Evolutionary conservation across 1,284 basidiomycete species (phyloP), one percentile per base, ranked within the genome.

Genomic region (Melampsora americana): DNA sequence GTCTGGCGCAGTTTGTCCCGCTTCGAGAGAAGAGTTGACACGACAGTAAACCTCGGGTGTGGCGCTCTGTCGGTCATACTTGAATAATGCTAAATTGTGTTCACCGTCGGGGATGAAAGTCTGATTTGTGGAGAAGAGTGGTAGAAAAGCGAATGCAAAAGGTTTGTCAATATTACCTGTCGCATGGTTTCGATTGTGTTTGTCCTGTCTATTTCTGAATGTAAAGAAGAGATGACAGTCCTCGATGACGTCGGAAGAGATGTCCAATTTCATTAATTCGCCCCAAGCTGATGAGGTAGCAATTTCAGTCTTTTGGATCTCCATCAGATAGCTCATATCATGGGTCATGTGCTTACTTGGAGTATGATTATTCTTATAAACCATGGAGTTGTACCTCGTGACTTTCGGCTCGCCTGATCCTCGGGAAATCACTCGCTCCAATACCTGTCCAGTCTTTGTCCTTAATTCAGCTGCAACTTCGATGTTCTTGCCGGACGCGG

Each of bases 161-260:
- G 93, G 91, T 53, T 87, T 86, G 65, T 95, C 93, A 2, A 84
- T 79, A 1, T 81, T 80, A 26, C 87, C 3, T n/a, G 53, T 87
- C 20, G 68, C 77, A 77, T 79, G 60, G 86, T 86, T 71, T 66
- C 74, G 32, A 83, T 82, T 20, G 26, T 66, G 18, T 62, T 77
- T 69, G 30, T 68, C 68, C 18, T 77, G 71, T 26, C 94, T 90
- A 79, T 93, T 90, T 26, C 92, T 88, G 84, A 98, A 95, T 0
- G 92, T 92, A 84, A 98, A 92, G 84, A 98, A 92, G 16, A 99
- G 84, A 81, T 98, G 95, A 87, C 91, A 95, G 66, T 89, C 87
- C 30, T 90, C 89, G 66, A 89, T 86, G 7, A 87, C 87, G 6
- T 89, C 86, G 35, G 87, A 84, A 11, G 92, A 90, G 5, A 98